Evolutionary conservation across 345 rosid genomes (phyloP).

Genomic region (Murraya koenigii): DNA sequence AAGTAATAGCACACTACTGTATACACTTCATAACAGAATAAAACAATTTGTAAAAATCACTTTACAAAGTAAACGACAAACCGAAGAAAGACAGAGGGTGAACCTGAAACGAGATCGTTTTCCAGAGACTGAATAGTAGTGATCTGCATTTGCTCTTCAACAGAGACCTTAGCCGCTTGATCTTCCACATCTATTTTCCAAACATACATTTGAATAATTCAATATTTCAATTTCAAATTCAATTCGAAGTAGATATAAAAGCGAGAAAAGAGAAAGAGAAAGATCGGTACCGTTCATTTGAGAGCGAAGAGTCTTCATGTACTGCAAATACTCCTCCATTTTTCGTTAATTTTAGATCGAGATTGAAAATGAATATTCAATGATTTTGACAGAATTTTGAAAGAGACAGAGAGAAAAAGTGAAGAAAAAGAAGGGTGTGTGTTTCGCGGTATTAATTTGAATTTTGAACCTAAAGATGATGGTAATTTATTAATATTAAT

Average conservation of each 20-base stretch:
- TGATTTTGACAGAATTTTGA: neutral
- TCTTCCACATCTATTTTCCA: slow-evolving; percentile 65
- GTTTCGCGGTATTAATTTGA: neutral
- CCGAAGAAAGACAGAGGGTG: neutral
- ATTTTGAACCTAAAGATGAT: neutral
- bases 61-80: neutral
- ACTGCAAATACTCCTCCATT: slow-evolving; percentile 88
- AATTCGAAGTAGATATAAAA: neutral
- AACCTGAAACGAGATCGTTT: slow-evolving; percentile 54
- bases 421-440: no score
- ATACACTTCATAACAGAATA: neutral
- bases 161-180: slow-evolving; percentile 66
- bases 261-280: neutral
- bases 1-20: neutral
- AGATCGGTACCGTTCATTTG: slow-evolving; percentile 63
- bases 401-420: neutral
- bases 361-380: neutral
- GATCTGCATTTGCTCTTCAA: slow-evolving; percentile 62
- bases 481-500: neutral
- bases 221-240: neutral
- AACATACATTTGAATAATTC: neutral
- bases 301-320: slow-evolving; percentile 69
- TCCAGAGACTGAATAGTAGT: slow-evolving; percentile 54
- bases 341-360: neutral
- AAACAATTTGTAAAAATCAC: neutral